Percentiles rank a stretch among this genome's conserved stretches.
These are phyloP conservation scores for Leucosporidium scottii DNA, from an alignment of 768 basidiomycete genomes.

Conservation along the genomic window DNA sequence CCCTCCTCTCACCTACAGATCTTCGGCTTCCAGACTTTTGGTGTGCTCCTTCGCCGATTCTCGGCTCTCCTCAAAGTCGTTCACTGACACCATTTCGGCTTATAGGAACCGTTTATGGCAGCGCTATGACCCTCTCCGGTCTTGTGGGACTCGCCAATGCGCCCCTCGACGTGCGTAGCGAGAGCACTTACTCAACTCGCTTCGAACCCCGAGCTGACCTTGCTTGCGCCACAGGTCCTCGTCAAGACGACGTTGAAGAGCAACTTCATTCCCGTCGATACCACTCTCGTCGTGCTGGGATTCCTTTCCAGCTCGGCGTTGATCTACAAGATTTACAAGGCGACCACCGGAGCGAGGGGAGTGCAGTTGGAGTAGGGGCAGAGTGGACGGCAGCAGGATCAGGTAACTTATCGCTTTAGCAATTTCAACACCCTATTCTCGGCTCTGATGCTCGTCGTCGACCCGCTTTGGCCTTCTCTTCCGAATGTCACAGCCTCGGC, in stretches of 20 bases:
- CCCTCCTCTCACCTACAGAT: too few species aligned
- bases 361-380: neutral
- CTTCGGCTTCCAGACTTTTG: slow-evolving; percentile 43
- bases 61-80: neutral
- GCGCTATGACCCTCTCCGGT: slow-evolving; percentile 43
- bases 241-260: slow-evolving; percentile 41
- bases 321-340: neutral
- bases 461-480: too few species aligned
- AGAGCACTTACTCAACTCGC: too few species aligned
- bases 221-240: slow-evolving; percentile 1
- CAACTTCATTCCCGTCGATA: slow-evolving; percentile 40
- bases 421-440: too few species aligned
- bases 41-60: neutral
- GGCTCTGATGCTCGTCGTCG: too few species aligned
- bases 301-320: neutral
- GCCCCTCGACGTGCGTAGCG: slow-evolving; percentile 39
- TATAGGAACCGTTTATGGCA: slow-evolving; percentile 42
- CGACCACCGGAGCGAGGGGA: neutral
- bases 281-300: neutral
- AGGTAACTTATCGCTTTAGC: too few species aligned
- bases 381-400: too few species aligned
- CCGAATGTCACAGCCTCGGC: too few species aligned
- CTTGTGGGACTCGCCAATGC: slow-evolving; percentile 42
- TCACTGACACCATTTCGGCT: neutral
- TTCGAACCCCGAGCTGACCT: too few species aligned